Evolutionary conservation across 768 basidiomycete species (phyloP).

Genomic region (Tubosaeta brunneosetosa): DNA sequence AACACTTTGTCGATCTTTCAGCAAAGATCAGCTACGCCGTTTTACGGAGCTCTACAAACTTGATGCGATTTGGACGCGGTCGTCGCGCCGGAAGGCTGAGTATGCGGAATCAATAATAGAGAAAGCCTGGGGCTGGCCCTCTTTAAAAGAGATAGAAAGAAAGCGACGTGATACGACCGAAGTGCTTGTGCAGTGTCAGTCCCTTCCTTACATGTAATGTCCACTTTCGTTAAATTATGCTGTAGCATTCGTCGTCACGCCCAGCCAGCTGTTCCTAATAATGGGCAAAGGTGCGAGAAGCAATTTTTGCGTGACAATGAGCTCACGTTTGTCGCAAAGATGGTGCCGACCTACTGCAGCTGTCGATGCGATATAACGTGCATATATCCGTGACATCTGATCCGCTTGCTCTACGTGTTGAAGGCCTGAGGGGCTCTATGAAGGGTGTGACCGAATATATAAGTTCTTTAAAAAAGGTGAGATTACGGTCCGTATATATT

Average conservation of each 20-base stretch:
- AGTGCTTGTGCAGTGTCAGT: slow-evolving; percentile 43
- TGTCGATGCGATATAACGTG: slow-evolving; percentile 58
- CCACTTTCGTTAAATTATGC: slow-evolving; percentile 1
- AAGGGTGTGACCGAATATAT: slow-evolving; percentile 47
- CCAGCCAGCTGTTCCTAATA: slow-evolving; percentile 61
- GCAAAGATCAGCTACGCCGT: slow-evolving; percentile 50
- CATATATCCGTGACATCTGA: slow-evolving; percentile 53
- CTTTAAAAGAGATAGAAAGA: slow-evolving; percentile 48
- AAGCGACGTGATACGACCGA: slow-evolving; percentile 48
- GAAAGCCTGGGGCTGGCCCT: slow-evolving; percentile 65
- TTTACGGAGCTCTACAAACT: slow-evolving; percentile 50
- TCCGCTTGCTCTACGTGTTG: slow-evolving; percentile 55
- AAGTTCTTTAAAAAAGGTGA: slow-evolving; percentile 45
- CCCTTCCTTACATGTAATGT: not conserved
- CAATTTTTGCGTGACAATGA: not conserved
- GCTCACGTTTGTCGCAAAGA: slow-evolving; percentile 38
- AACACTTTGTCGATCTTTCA: slow-evolving; percentile 59
- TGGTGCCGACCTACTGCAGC: slow-evolving; percentile 53
- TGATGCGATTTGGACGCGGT: slow-evolving; percentile 30
- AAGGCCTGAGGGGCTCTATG: slow-evolving; percentile 53
- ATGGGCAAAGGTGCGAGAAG: slow-evolving; percentile 58
- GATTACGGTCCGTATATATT: not conserved
- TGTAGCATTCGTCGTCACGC: slow-evolving; percentile 52
- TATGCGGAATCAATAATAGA: slow-evolving; percentile 55
- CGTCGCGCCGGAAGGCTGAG: slow-evolving; percentile 35